A percentile compares a stretch with the other conserved stretches of the same genome.
Evolutionary conservation across 768 basidiomycete genomes (phyloP).

Genomic region (Mycena rebaudengoi): DNA sequence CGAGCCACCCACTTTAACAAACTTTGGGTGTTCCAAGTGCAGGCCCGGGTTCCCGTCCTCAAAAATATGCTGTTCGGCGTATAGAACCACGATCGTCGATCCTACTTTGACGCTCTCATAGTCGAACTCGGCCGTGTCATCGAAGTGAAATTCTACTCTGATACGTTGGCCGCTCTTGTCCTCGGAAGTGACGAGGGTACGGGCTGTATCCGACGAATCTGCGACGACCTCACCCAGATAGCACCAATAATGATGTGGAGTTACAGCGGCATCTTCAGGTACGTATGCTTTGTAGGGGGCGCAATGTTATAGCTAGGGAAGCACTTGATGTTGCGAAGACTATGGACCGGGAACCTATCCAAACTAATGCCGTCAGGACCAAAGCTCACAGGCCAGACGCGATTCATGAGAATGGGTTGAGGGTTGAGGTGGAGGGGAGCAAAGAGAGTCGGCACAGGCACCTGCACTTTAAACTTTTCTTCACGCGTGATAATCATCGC

Average conservation of each 20-base stretch:
- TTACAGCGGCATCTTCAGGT: background rate
- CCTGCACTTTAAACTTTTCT: too few species aligned
- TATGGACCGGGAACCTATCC: too few species aligned
- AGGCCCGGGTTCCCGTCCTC: background rate
- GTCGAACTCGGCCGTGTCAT: slow-evolving; percentile 9
- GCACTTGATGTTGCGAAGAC: too few species aligned
- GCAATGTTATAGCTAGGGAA: too few species aligned
- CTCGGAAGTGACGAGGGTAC: background rate
- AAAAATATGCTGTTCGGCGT: slow-evolving; percentile 19
- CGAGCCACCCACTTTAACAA: slow-evolving; percentile 19
- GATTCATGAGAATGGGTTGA: too few species aligned
- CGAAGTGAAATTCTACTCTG: background rate
- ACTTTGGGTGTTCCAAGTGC: slow-evolving; percentile 20
- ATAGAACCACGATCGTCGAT: slow-evolving; percentile 21
- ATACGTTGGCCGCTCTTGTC: background rate
- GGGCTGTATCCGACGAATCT: background rate
- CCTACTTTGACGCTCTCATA: slow-evolving; percentile 10
- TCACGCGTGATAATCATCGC: too few species aligned
- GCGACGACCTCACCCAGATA: slow-evolving; percentile 20
- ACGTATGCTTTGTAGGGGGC: slow-evolving; percentile 5
- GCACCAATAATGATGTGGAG: slow-evolving; percentile 23
- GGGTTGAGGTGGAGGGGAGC: too few species aligned
- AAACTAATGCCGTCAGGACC: too few species aligned
- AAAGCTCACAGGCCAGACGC: too few species aligned
- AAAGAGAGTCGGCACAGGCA: too few species aligned